Percentiles rank a stretch among this genome's conserved stretches.
Evolutionary conservation across 805 yeast genomes (phyloP).

Genomic region (Danielozyma ontarioensis): DNA sequence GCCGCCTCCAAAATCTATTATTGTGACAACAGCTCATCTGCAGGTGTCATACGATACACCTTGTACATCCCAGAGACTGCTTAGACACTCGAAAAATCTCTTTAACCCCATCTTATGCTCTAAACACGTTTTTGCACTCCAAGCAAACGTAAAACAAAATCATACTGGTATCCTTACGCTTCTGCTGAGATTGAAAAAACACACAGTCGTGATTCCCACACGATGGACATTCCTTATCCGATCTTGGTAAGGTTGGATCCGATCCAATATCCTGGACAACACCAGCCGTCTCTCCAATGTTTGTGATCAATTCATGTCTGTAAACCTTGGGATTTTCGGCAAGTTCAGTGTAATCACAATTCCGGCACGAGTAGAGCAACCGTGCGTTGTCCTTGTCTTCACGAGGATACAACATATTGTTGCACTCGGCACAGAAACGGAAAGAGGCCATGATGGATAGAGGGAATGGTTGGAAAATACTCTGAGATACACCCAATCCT

Average conservation of each 20-base stretch:
- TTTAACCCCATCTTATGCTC: too few species aligned
- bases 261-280: constrained; percentile 92
- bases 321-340: constrained; percentile 86
- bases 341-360: constrained; percentile 88
- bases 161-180: constrained; percentile 94
- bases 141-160: constrained; percentile 88
- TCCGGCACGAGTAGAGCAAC: constrained; percentile 86
- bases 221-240: constrained; percentile 88
- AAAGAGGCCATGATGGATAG: constrained; percentile 72
- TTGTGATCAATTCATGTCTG: constrained; percentile 87
- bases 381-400: constrained; percentile 81
- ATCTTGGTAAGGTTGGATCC: constrained; percentile 97
- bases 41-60: too few species aligned
- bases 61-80: too few species aligned
- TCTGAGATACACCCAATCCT: not conserved
- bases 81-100: too few species aligned
- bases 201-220: constrained; percentile 89
- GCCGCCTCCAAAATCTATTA: too few species aligned
- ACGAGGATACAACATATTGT: constrained; percentile 96
- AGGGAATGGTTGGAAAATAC: too few species aligned
- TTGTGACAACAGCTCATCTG: too few species aligned
- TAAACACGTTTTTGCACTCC: constrained; percentile 73
- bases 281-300: constrained; percentile 94
- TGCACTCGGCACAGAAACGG: constrained; percentile 93
- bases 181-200: constrained; percentile 94